Evolutionary conservation across 345 rosid genomes (phyloP), one percentile per base, ranked within the genome.

Genomic region (Passiflora organensis): DNA sequence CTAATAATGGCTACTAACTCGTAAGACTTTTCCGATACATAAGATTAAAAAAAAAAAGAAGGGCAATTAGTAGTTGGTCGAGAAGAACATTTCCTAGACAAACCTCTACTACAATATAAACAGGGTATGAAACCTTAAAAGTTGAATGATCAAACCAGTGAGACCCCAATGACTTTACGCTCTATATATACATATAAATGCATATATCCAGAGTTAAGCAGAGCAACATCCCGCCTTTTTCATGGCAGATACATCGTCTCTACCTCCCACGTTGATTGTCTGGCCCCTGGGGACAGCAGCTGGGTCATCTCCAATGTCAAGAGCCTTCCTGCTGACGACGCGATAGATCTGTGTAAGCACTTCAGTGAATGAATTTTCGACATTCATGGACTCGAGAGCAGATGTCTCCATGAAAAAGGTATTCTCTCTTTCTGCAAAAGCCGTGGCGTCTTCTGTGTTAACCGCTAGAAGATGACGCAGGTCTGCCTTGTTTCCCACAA

Each of bases 361-460:
- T 48, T 62, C 72, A 1, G 67, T 68, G 63, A 68, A 68, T n/a
- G 67, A 67, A 13, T 62, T 68, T 58, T 68, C 72, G 1, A 68
- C 72, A 25, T 68, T 62, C 72, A 62, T 23, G 2, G 72, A 68
- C 46, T 62, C 72, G 2, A 68, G 67, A 51, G 72, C 67, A n/a
- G 72, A 68, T 18, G 72, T 68, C 49, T 68, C 72, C 67, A 62
- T 62, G 72, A 68, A 68, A 18, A 68, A 68, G 2, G 72, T 62
- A 16, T 17, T 56, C 51, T 68, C 67, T 34, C 63, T 55, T n/a
- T 68, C 62, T 1, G 72, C 67, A 28, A 68, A 68, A 11, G 52
- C 62, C 44, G 37, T 51, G 39, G 72, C 48, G 6, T 68, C 72
- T 5, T 62, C 72, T 0, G 60, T 28, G 23, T 44, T 15, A 22